Evolutionary conservation across 1,139 yeast genomes (phyloP).

Genomic region (Diutina ranongensis): DNA sequence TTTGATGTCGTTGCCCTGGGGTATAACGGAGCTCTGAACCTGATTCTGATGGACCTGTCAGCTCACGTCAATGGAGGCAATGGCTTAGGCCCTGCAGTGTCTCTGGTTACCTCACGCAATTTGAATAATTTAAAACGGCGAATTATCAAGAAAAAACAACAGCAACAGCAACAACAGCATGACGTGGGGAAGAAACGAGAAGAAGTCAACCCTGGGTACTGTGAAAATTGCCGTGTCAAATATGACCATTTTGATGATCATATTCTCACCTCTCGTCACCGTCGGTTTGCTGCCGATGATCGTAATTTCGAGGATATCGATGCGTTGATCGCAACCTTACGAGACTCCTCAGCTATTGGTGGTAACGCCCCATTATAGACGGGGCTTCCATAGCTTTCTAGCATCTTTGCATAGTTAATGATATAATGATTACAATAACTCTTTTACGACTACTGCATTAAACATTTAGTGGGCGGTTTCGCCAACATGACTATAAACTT

Average conservation of each 20-base stretch:
- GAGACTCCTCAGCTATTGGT: conserved; percentile 17
- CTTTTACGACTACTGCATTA: no score
- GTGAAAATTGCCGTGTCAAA: conserved; percentile 88
- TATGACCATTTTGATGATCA: conserved; percentile 78
- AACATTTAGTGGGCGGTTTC: no score
- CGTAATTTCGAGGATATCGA: conserved; percentile 72
- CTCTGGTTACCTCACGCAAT: conserved; percentile 60
- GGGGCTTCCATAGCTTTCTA: not conserved
- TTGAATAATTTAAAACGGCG: conserved; percentile 47
- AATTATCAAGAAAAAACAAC: conserved; percentile 32
- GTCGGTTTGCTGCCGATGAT: conserved; percentile 67
- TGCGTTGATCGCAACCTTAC: conserved; percentile 41
- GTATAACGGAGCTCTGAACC: conserved; percentile 50
- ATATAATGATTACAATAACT: not conserved
- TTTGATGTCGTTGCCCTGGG: conserved; percentile 74
- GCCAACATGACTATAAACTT: no score
- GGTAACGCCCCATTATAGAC: not conserved
- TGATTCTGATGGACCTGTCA: conserved; percentile 30
- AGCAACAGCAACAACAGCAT: conserved; percentile 11
- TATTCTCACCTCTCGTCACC: conserved; percentile 57
- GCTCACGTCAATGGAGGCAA: conserved; percentile 35
- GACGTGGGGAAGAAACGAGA: conserved; percentile 14
- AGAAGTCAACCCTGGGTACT: conserved; percentile 53
- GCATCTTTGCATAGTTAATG: not conserved
- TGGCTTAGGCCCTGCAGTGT: conserved; percentile 59